A percentile compares a stretch with the other conserved stretches of the same genome.
Evolutionary conservation across 495 filamentous ascomycete genomes (phyloP).

Genomic region (Penicillium daleae): DNA sequence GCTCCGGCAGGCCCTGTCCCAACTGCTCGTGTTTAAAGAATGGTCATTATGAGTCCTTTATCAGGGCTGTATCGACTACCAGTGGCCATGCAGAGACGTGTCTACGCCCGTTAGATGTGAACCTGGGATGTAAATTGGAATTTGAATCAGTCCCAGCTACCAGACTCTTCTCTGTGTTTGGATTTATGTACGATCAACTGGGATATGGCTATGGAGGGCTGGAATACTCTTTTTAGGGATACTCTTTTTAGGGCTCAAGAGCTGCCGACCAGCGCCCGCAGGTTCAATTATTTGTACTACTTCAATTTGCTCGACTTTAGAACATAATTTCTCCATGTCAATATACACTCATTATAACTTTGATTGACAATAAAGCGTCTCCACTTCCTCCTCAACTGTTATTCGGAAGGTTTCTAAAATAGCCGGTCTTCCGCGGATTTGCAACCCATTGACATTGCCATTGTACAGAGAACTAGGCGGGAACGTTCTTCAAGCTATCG

Average conservation of each 20-base stretch:
- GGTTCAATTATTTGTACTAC: slow-evolving; percentile 4
- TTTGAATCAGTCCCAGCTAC: background rate
- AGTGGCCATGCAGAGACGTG: background rate
- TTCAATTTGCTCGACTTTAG: slow-evolving; percentile 7
- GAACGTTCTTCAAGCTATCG: background rate
- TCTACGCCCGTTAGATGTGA: no score
- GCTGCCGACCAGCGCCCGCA: background rate
- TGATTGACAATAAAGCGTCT: background rate
- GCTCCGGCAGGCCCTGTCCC: background rate
- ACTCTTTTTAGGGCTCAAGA: slow-evolving; percentile 11
- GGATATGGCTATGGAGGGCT: slow-evolving; percentile 10
- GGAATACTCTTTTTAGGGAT: no score
- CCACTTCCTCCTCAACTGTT: background rate
- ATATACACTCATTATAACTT: background rate
- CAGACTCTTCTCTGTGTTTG: background rate
- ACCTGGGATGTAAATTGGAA: background rate
- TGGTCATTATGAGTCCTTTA: background rate
- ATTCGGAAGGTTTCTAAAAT: background rate
- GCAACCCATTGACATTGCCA: background rate
- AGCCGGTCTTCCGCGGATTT: background rate
- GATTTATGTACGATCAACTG: slow-evolving; percentile 5
- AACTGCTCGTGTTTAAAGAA: slow-evolving; percentile 9
- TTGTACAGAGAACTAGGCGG: background rate
- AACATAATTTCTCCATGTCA: background rate
- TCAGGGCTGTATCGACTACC: background rate